phyloP scores from a whole-genome alignment of 2,329 filamentous ascomycete genomes.

The Alternaria triticimaculans region DNA sequence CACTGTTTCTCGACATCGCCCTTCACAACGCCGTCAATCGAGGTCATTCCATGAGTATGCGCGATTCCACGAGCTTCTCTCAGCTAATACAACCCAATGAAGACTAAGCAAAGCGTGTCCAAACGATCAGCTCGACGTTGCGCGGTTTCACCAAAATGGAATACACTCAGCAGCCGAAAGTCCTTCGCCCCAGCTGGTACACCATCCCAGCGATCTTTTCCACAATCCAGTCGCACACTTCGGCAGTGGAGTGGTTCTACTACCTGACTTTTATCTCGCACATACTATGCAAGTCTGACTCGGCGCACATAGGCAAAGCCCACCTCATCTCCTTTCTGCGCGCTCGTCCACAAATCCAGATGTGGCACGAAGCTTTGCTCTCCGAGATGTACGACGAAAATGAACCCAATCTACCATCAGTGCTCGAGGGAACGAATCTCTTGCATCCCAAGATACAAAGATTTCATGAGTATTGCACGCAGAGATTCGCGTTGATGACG shows the following conservation, averaged over 20 bases:
- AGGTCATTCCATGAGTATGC: neutral
- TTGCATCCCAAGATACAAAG: neutral
- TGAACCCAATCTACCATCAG: neutral
- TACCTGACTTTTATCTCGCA: neutral
- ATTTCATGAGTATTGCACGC: neutral
- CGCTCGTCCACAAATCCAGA: neutral
- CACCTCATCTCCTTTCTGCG: neutral
- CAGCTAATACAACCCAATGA: neutral
- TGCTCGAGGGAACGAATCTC: neutral
- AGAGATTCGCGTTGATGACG: neutral
- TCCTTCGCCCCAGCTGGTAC: neutral
- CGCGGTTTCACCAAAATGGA: no score
- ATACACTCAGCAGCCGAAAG: neutral
- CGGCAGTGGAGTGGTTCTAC: neutral
- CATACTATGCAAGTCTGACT: neutral
- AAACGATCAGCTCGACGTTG: neutral
- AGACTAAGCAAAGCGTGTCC: neutral
- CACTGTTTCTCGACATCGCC: neutral
- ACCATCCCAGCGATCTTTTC: neutral
- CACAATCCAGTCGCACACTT: neutral
- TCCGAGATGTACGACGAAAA: neutral
- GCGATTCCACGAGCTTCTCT: neutral
- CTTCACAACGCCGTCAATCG: neutral
- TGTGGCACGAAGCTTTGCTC: neutral
- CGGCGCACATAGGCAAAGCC: neutral